These are phyloP conservation scores for Nicotiana rustica DNA, from an alignment of 305 asterid species.

Conservation along the genomic window DNA sequence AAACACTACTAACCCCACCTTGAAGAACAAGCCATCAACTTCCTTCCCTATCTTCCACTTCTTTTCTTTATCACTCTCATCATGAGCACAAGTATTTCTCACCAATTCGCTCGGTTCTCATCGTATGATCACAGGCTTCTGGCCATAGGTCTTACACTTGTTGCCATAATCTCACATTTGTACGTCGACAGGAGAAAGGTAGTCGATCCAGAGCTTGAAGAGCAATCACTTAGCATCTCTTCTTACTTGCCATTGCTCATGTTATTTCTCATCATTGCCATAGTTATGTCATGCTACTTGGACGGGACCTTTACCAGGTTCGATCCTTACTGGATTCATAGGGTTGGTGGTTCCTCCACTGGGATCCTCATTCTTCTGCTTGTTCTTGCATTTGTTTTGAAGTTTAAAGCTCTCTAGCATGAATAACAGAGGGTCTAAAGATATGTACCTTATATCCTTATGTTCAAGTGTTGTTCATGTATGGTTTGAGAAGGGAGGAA, in stretches of 20 bases:
- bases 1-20: constrained; percentile 56
- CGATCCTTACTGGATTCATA: constrained; percentile 88
- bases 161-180: constrained; percentile 82
- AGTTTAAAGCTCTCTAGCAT: constrained; percentile 50
- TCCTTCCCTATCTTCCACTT: constrained; percentile 23
- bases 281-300: constrained; percentile 60
- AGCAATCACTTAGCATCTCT: constrained; percentile 46
- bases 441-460: constrained; percentile 12
- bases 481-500: background rate
- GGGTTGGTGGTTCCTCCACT: constrained; percentile 78
- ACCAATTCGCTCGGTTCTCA: constrained; percentile 45
- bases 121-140: constrained; percentile 66
- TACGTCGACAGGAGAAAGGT: constrained; percentile 58
- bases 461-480: background rate
- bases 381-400: constrained; percentile 70
- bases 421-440: background rate
- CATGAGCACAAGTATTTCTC: constrained; percentile 17
- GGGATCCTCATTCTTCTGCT: constrained; percentile 69
- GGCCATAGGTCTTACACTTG: constrained; percentile 66
- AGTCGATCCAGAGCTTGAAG: constrained; percentile 62
- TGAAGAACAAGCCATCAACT: constrained; percentile 28
- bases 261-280: constrained; percentile 62
- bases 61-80: constrained; percentile 21
- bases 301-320: constrained; percentile 61
- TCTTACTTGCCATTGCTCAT: constrained; percentile 61